Percentiles rank a stretch among this genome's conserved stretches.
Evolutionary conservation across 2,329 filamentous ascomycete species (phyloP).

Genomic region (Trichoderma cornu-damae): DNA sequence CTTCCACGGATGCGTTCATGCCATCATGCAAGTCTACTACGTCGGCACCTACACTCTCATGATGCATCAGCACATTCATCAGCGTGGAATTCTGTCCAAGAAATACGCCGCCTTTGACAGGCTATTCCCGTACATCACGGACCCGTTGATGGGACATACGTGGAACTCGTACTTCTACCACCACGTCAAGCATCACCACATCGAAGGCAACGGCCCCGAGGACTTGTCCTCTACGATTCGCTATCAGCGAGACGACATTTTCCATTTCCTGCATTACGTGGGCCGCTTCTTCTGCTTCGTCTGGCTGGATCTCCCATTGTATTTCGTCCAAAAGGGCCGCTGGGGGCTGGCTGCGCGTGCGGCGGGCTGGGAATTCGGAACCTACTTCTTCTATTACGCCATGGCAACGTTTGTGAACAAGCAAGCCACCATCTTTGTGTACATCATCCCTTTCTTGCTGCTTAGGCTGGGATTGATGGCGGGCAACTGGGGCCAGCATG

Average conservation of each 20-base stretch:
- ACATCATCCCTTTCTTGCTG: constrained; percentile 60
- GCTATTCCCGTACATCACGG: constrained; percentile 66
- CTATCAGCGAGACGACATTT: constrained; percentile 65
- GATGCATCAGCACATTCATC: constrained; percentile 82
- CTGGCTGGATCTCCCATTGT: constrained; percentile 70
- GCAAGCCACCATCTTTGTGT: constrained; percentile 57
- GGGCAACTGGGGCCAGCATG: constrained; percentile 81
- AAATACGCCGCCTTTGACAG: constrained; percentile 53
- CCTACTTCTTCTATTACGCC: constrained; percentile 47
- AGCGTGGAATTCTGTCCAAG: constrained; percentile 60
- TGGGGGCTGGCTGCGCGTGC: constrained; percentile 48
- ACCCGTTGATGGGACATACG: constrained; percentile 75
- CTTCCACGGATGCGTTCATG: constrained; percentile 61
- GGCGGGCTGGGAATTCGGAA: constrained; percentile 56
- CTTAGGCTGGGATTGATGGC: constrained; percentile 71
- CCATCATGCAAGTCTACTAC: constrained; percentile 61
- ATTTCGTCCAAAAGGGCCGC: constrained; percentile 64
- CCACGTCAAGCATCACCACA: constrained; percentile 80
- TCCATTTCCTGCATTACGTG: constrained; percentile 66
- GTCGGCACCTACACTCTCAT: constrained; percentile 72
- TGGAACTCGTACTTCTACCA: constrained; percentile 85
- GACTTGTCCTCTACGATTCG: constrained; percentile 72
- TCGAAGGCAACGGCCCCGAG: constrained; percentile 72
- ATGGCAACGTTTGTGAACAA: constrained; percentile 47
- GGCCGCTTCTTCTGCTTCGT: constrained; percentile 67